Conservation (phyloP, 805 yeast species). For the Ogataea trehaloabstinens region DNA sequence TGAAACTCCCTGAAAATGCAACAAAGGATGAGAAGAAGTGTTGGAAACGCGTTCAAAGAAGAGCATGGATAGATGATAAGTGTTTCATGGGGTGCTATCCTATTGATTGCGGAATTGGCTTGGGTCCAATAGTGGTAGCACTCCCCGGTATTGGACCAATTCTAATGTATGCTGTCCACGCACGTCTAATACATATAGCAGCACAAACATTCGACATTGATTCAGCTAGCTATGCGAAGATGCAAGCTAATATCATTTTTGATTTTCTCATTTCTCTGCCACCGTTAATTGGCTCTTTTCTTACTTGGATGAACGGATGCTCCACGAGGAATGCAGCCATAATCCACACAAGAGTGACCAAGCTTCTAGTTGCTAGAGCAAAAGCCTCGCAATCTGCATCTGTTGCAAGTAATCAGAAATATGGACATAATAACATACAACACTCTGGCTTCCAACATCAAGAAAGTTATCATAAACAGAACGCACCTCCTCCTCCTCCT, state of each 20-base stretch:
- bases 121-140: slow-evolving; percentile 64
- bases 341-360: slow-evolving; percentile 46
- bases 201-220: slow-evolving; percentile 59
- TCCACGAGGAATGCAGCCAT: slow-evolving; percentile 88
- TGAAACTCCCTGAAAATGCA: slow-evolving; percentile 59
- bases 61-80: slow-evolving; percentile 86
- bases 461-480: neutral
- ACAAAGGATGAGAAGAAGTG: slow-evolving; percentile 57
- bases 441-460: neutral
- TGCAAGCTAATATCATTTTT: slow-evolving; percentile 72
- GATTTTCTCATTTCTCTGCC: slow-evolving; percentile 76
- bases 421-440: no score
- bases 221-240: slow-evolving; percentile 53
- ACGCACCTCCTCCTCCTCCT: neutral
- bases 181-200: slow-evolving; percentile 61
- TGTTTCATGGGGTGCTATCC: slow-evolving; percentile 80
- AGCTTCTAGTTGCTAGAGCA: slow-evolving; percentile 17
- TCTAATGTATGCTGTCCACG: slow-evolving; percentile 75
- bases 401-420: no score
- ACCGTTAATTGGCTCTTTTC: slow-evolving; percentile 75
- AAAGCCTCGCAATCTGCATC: neutral
- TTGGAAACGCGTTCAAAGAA: slow-evolving; percentile 71
- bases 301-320: slow-evolving; percentile 81
- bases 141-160: slow-evolving; percentile 86
- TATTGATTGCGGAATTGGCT: slow-evolving; percentile 72